Conservation (phyloP, 768 basidiomycete species). For the Gautieria morchelliformis region DNA sequence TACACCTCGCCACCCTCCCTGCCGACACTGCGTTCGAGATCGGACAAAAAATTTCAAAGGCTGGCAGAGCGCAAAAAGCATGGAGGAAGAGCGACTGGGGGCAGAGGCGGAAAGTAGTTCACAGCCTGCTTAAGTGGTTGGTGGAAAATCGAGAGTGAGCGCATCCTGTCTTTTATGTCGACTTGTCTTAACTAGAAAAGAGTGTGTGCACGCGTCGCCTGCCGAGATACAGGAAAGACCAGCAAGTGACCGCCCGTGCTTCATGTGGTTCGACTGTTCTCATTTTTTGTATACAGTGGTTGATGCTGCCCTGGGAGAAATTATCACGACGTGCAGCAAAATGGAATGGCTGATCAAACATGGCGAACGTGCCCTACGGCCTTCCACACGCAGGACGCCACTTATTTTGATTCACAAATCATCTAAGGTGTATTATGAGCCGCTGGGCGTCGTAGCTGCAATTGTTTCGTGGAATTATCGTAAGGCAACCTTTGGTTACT, state of each 20-base stretch:
- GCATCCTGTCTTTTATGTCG: background rate
- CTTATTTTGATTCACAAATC: slow-evolving; percentile 68
- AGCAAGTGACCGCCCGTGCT: slow-evolving; percentile 35
- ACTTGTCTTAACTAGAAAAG: background rate
- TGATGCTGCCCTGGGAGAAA: slow-evolving; percentile 91
- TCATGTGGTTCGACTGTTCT: background rate
- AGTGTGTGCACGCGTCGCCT: slow-evolving; percentile 74
- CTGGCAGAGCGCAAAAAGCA: slow-evolving; percentile 53
- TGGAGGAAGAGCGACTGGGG: slow-evolving; percentile 73
- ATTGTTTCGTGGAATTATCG: slow-evolving; percentile 96
- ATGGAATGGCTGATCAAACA: slow-evolving; percentile 85
- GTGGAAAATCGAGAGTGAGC: slow-evolving; percentile 72
- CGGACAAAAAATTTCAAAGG: slow-evolving; percentile 53
- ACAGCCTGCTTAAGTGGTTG: slow-evolving; percentile 86
- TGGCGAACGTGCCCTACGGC: slow-evolving; percentile 68
- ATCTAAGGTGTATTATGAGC: slow-evolving; percentile 76
- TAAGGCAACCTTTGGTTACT: slow-evolving; percentile 23
- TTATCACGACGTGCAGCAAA: slow-evolving; percentile 90
- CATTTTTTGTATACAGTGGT: slow-evolving; percentile 47
- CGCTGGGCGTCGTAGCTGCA: slow-evolving; percentile 84
- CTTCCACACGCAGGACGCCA: slow-evolving; percentile 60
- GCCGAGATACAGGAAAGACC: slow-evolving; percentile 94
- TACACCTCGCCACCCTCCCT: slow-evolving; percentile 68
- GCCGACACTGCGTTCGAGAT: slow-evolving; percentile 73
- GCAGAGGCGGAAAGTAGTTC: slow-evolving; percentile 72